Conservation (phyloP, 345 rosid species). For the Citrus maxima region DNA sequence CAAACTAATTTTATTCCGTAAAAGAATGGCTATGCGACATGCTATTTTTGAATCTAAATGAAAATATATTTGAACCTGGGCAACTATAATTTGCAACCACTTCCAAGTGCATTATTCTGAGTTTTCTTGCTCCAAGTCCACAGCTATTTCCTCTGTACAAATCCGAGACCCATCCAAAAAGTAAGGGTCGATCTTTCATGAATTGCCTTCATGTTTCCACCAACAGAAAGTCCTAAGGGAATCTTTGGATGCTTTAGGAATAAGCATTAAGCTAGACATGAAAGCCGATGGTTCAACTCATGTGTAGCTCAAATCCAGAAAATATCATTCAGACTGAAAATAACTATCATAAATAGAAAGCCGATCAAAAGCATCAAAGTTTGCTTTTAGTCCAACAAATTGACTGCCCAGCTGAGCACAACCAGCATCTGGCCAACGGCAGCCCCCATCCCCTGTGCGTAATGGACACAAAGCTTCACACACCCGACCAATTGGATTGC, state of each 20-base stretch:
- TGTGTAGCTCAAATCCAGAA: background rate
- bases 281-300: background rate
- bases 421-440: constrained; percentile 89
- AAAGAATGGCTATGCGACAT: constrained; percentile 9
- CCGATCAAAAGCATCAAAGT: constrained; percentile 82
- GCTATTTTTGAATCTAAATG: background rate
- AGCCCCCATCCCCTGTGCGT: constrained; percentile 66
- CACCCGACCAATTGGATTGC: constrained; percentile 33
- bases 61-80: constrained; percentile 3
- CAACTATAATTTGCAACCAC: background rate
- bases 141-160: constrained; percentile 24
- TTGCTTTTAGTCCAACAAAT: constrained; percentile 74
- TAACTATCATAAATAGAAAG: constrained; percentile 75
- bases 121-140: constrained; percentile 4
- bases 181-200: constrained; percentile 20
- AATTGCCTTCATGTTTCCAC: background rate
- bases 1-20: constrained; percentile 1
- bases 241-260: background rate
- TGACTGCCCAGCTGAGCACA: constrained; percentile 86
- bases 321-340: constrained; percentile 53
- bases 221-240: background rate
- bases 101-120: constrained; percentile 1
- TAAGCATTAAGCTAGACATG: background rate
- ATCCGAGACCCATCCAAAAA: constrained; percentile 20
- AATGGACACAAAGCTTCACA: constrained; percentile 72